Evolutionary conservation across 768 basidiomycete genomes (phyloP).

Genomic region (Auriscalpium vulgare): DNA sequence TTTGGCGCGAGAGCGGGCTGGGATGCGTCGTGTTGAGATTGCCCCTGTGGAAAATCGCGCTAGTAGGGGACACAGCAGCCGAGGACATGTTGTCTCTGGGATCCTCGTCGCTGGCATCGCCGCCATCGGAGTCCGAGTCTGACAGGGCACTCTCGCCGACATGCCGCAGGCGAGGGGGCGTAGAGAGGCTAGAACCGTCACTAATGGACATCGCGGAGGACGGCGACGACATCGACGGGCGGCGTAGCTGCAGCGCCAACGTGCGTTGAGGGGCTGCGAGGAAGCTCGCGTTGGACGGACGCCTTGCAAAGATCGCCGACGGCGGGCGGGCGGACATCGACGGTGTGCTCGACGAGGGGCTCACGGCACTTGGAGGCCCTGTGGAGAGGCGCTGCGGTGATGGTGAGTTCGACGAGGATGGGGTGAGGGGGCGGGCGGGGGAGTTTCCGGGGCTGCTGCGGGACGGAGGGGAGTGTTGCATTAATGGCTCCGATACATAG

Average conservation of each 20-base stretch:
- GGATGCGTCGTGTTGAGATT: conserved; percentile 34
- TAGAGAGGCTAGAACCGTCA: conserved; percentile 14
- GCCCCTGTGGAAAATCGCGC: conserved; percentile 19
- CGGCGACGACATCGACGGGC: conserved; percentile 33
- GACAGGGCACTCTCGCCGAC: conserved; percentile 74
- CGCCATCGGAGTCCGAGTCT: conserved; percentile 60
- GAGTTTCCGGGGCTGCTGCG: conserved; percentile 3
- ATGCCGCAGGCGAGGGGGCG: conserved; percentile 39
- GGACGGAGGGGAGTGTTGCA: conserved; percentile 1
- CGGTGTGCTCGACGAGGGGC: conserved; percentile 10
- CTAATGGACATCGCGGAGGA: conserved; percentile 28
- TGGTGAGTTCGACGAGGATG: conserved; percentile 9
- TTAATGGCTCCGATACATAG: conserved; percentile 22
- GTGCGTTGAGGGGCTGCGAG: conserved; percentile 17
- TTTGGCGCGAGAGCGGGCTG: conserved; percentile 58
- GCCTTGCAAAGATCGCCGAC: conserved; percentile 11
- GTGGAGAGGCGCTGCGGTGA: conserved; percentile 10
- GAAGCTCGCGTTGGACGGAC: conserved; percentile 8
- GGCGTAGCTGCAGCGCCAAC: conserved; percentile 27
- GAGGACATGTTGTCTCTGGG: conserved; percentile 1
- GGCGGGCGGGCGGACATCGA: conserved; percentile 4
- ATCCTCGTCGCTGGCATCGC: conserved; percentile 10
- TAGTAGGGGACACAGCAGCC: conserved; percentile 27
- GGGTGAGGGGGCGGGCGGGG: conserved; percentile 1
- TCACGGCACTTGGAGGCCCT: not conserved